phyloP scores from a whole-genome alignment of 495 filamentous ascomycete species.

The Penicillium malachiteum region DNA sequence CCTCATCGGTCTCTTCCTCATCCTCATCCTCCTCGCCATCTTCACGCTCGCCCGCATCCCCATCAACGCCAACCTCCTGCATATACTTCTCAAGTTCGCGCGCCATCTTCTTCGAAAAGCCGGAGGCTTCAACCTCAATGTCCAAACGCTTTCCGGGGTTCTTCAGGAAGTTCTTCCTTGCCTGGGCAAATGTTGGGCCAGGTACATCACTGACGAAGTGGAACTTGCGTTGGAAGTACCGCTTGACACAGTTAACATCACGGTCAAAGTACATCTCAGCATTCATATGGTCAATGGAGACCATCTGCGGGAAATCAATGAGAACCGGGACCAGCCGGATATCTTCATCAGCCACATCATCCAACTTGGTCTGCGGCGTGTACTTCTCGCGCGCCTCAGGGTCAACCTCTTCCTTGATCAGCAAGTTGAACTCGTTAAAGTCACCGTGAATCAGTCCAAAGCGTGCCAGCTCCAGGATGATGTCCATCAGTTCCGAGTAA shows the following conservation, averaged over 20 bases:
- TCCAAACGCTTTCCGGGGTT: conserved; percentile 71
- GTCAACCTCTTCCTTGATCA: conserved; percentile 71
- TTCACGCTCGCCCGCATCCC: conserved; percentile 46
- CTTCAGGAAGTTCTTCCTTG: conserved; percentile 68
- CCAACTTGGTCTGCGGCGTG: conserved; percentile 30
- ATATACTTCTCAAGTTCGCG: conserved; percentile 91
- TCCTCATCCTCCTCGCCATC: conserved; percentile 45
- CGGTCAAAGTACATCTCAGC: conserved; percentile 95
- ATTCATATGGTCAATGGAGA: conserved; percentile 91
- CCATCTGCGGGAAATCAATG: conserved; percentile 98
- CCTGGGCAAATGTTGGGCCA: conserved; percentile 82
- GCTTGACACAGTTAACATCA: conserved; percentile 90
- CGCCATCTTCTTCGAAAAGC: conserved; percentile 93
- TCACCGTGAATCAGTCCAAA: conserved; percentile 95
- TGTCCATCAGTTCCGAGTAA: conserved; percentile 84
- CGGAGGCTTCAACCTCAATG: conserved; percentile 86
- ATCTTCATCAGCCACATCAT: conserved; percentile 31
- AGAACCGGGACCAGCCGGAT: conserved; percentile 61
- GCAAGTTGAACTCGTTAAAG: conserved; percentile 99
- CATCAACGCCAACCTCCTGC: conserved; percentile 64
- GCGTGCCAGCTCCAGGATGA: conserved; percentile 80
- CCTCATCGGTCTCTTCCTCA: conserved; percentile 30
- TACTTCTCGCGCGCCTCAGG: conserved; percentile 34
- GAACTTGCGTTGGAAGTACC: conserved; percentile 86
- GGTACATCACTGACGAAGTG: conserved; percentile 78